Evolutionary conservation across 352 stramenopile genomes (phyloP), one percentile per base, ranked within the genome.

Genomic region (Phytophthora boehmeriae): DNA sequence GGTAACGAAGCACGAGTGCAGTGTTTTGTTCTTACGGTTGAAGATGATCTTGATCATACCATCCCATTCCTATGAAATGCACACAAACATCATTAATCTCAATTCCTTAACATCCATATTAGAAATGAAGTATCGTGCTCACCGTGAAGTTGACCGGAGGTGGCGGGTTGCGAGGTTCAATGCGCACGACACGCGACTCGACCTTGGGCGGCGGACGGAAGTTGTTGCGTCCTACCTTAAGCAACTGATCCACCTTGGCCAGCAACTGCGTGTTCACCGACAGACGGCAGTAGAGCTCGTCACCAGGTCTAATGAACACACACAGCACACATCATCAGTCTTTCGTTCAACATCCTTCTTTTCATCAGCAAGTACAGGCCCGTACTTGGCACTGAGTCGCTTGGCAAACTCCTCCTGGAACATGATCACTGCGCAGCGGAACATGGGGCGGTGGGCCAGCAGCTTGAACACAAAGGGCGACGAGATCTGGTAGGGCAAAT

Each of bases 1-100:
- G 30, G 96, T 99, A 28, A 93, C 97, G 64, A 99, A 95, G 16
- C 97, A 95, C 36, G 96, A 92, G 60, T 97, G 85, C 19, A 99
- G 78, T 32, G 96, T 99, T 86, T 99, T 99, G 80, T 99, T 99
- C 80, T 99, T 99, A 34, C 98, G 88, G 80, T 99, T 99, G 78
- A 99, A 99, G 43, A 99, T 79, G 63, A 99, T 92, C 64, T 98
- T 96, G 65, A 99, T 94, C 92, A 99, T 98, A 34, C 97, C 98
- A 74, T 99, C 98, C 97, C 97, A 99, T 80, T 99, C 97, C 59
- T 86, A 25, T 36, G 69, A 59, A 3, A 19, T n/a, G 47, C 47
- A 28, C 8, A 63, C n/a, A 6, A 10, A 54, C 39, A 48, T 46
- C 5, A 27, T 68, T 10, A 75, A 48, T n/a, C 14, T 22, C 19